Percentiles rank a stretch among this genome's conserved stretches.
These are phyloP conservation scores for Cadophora sp. DNA, from an alignment of 2,329 filamentous ascomycete species.

Conservation along the genomic window DNA sequence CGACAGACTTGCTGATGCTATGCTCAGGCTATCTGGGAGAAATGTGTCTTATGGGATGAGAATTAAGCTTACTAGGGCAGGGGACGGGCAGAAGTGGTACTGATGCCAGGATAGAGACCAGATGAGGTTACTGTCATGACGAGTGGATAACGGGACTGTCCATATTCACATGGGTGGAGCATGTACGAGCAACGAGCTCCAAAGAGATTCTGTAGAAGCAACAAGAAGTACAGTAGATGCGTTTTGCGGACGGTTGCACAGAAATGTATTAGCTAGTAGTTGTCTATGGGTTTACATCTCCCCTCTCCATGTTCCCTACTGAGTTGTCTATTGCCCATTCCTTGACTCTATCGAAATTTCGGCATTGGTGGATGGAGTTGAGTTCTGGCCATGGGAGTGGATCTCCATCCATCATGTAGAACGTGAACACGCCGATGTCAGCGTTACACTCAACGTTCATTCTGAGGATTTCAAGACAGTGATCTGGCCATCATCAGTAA, in stretches of 20 bases:
- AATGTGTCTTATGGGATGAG: not conserved
- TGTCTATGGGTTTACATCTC: conserved; percentile 34
- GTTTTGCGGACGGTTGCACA: not conserved
- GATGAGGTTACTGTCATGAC: no score
- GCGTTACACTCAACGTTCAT: conserved; percentile 62
- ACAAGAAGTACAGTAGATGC: no score
- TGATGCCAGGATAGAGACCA: no score
- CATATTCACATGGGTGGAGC: not conserved
- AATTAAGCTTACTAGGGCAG: not conserved
- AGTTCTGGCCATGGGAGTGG: conserved; percentile 62
- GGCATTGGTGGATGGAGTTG: conserved; percentile 59
- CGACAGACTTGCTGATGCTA: no score
- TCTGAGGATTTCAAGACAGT: conserved; percentile 61
- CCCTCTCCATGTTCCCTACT: conserved; percentile 47
- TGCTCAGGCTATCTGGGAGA: not conserved
- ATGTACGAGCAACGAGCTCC: not conserved
- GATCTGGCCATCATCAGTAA: conserved; percentile 46
- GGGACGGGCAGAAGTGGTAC: no score
- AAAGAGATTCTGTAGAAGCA: not conserved
- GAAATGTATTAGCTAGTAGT: not conserved
- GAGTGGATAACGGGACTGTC: no score
- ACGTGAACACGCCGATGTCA: conserved; percentile 62
- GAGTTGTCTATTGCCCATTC: conserved; percentile 60
- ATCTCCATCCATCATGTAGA: conserved; percentile 52
- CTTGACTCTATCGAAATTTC: conserved; percentile 59